Percentiles rank a stretch among this genome's conserved stretches.
Evolutionary conservation across 805 yeast genomes (phyloP).

Genomic region (Zygosaccharomyces pseudorouxii): DNA sequence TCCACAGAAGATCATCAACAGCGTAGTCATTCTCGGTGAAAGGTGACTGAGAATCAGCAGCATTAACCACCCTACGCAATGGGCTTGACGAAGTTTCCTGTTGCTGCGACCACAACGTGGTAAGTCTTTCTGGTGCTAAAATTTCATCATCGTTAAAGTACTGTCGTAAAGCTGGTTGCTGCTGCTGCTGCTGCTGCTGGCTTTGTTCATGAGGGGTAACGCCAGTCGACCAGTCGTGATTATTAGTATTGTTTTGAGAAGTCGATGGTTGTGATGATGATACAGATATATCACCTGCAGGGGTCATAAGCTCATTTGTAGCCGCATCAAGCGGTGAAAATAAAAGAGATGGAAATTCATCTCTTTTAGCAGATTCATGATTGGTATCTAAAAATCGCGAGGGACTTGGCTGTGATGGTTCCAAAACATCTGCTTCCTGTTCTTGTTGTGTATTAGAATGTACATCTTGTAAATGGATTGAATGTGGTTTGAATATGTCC

Average conservation of each 20-base stretch:
- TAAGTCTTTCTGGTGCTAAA: slow-evolving; percentile 2
- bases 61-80: slow-evolving; percentile 2
- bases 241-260: not conserved
- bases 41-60: slow-evolving; percentile 3
- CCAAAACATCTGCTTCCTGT: not conserved
- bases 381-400: not conserved
- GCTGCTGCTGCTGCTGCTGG: slow-evolving; percentile 1
- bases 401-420: not conserved
- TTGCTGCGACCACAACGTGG: slow-evolving; percentile 5
- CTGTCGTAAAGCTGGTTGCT: slow-evolving; percentile 1
- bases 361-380: slow-evolving; percentile 2
- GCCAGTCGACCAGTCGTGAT: not conserved
- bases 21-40: slow-evolving; percentile 3
- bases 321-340: slow-evolving; percentile 8
- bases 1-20: slow-evolving; percentile 12
- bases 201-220: not conserved
- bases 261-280: slow-evolving; percentile 6
- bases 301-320: slow-evolving; percentile 4
- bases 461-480: slow-evolving; percentile 10
- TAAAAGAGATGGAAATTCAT: slow-evolving; percentile 1
- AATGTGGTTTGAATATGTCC: slow-evolving; percentile 29
- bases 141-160: slow-evolving; percentile 1
- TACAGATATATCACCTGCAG: slow-evolving; percentile 2
- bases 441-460: not conserved
- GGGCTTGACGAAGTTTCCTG: slow-evolving; percentile 1